These are phyloP conservation scores for Panicum hallii DNA, from an alignment of 202 grass and related monocot genomes.

Conservation along the genomic window DNA sequence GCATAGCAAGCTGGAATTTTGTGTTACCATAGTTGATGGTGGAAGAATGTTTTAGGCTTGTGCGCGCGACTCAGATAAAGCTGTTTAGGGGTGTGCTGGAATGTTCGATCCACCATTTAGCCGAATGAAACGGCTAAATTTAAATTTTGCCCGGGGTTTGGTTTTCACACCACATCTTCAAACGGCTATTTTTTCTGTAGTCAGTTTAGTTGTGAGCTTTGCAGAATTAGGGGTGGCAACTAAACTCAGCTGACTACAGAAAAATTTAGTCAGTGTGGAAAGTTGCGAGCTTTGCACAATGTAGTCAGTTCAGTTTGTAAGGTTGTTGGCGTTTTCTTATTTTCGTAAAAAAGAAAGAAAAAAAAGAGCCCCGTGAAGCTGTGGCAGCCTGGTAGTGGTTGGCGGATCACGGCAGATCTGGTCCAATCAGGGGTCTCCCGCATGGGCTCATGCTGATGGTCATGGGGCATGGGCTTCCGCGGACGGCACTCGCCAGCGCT, in stretches of 20 bases:
- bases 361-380: neutral
- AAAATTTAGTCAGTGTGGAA: too few relatives aligned
- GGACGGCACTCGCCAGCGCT: neutral
- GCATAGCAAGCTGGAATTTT: neutral
- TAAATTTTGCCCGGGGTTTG: neutral
- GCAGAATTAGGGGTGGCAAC: too few relatives aligned
- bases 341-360: neutral
- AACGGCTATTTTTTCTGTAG: too few relatives aligned
- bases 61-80: neutral
- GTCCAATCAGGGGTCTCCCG: neutral
- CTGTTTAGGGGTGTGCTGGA: neutral
- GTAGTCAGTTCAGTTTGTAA: too few relatives aligned
- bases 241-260: too few relatives aligned
- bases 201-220: neutral
- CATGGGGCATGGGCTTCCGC: neutral
- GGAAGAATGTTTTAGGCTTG: slow-evolving; percentile 14
- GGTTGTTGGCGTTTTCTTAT: neutral
- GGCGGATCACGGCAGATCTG: neutral
- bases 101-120: neutral
- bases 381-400: neutral
- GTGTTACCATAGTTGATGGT: neutral
- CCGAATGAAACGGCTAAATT: neutral
- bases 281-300: too few relatives aligned
- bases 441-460: neutral
- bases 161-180: neutral